Base-by-base conservation (phyloP, 805 yeast species). In the Saccharomycopsis sp. region DNA sequence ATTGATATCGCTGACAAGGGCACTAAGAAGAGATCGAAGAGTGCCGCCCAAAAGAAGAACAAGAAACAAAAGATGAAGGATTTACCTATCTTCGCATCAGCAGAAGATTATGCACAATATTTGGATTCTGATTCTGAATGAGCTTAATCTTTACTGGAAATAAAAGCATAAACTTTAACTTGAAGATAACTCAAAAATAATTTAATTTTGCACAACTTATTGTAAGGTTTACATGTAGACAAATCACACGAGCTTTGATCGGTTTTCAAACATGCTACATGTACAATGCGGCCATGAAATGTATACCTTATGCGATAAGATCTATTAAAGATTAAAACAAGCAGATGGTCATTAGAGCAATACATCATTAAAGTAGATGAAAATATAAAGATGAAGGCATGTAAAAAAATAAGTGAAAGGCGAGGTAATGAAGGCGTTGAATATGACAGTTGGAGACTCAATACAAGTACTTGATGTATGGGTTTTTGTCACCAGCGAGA, bases 31-130 rank as follows among this genome's bases (percentile, higher is more conserved):
- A 56, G 66, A 67, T 56, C 60, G 63, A 24, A 67, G 64, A 59
- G 64, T 67, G 66, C 70, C 58, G 72, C 73, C 50, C 60, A 61
- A 21, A 66, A 66, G 61, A 75, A 73, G 62, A 64, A 76, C 18
- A 83, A 80, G 75, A 82, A 76, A 67, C 71, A 75, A 51, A 84
- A 80, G 69, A 73, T 87, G 66, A 84, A 80, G 66, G 82, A 79
- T 52, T 74, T 91, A 60, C 97, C 97, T 21, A 77, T 83, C 20
- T 91, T 90, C 74, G 97, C 97, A 1, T 84, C 91, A 51, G 96
- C 84, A 8, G 97, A 88, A 48, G 96, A 88, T 61, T 91, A 90
- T 68, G 85, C 92, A 24, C 77, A 88, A 67, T 85, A 84, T 64
- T 72, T 88, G 69, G 77, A 77, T 29, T 83, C 87, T 15, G 88